phyloP scores from a whole-genome alignment of 2,329 filamentous ascomycete genomes.

The Seiridium cupressi region DNA sequence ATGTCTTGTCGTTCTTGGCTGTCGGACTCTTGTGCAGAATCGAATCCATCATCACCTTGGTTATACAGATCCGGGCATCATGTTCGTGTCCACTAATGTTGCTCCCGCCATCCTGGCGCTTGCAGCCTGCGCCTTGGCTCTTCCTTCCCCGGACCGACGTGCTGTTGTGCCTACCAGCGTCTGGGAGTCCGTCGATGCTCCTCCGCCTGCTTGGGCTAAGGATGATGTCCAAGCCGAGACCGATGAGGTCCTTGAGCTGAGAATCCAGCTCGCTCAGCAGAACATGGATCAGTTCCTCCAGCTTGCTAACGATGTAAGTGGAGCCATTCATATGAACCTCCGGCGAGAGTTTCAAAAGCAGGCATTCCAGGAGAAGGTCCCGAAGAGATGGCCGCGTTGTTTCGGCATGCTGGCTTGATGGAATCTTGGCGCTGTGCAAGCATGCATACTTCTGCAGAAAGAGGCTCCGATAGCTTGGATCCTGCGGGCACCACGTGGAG shows the following conservation, averaged over 20 bases:
- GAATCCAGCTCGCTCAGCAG: conserved; percentile 3
- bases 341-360: too few relatives aligned
- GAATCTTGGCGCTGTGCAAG: too few relatives aligned
- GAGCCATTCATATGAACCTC: neutral
- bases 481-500: too few relatives aligned
- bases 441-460: too few relatives aligned
- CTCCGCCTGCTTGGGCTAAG: neutral
- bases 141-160: neutral
- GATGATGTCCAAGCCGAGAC: neutral
- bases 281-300: conserved; percentile 4
- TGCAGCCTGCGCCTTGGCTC: conserved; percentile 2
- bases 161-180: neutral
- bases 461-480: too few relatives aligned
- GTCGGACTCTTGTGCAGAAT: neutral
- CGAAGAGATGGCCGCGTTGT: too few relatives aligned
- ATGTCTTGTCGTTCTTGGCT: conserved; percentile 5
- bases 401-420: too few relatives aligned
- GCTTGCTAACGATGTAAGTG: conserved; percentile 1
- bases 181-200: conserved; percentile 2
- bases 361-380: too few relatives aligned
- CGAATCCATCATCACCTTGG: neutral
- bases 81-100: neutral
- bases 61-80: neutral
- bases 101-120: conserved; percentile 5
- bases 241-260: conserved; percentile 1